A percentile compares a stretch with the other conserved stretches of the same genome.
Conservation (phyloP, 768 basidiomycete species). For the Cyathus striatus region DNA sequence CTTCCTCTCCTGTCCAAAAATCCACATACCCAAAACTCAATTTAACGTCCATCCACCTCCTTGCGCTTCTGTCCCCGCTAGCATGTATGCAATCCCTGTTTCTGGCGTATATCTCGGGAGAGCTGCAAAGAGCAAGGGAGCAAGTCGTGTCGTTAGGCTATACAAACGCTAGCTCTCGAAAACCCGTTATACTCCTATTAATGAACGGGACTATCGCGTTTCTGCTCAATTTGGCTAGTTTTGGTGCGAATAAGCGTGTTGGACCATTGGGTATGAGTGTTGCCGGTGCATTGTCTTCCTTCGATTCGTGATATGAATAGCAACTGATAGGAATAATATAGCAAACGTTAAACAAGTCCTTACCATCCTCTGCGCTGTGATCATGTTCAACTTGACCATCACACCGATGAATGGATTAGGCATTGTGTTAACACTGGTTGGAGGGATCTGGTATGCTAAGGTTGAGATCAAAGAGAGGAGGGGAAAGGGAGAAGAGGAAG, state of each 20-base stretch:
- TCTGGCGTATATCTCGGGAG: conserved; percentile 76
- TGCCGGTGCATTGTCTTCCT: conserved; percentile 49
- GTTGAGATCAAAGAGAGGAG: conserved; percentile 56
- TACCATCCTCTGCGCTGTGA: conserved; percentile 80
- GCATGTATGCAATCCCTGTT: conserved; percentile 85
- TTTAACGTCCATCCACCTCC: conserved; percentile 69
- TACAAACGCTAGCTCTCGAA: conserved; percentile 49
- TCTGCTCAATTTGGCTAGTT: conserved; percentile 88
- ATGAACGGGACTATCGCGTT: conserved; percentile 89
- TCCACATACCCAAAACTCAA: conserved; percentile 22
- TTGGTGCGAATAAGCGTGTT: conserved; percentile 91
- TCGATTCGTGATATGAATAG: background rate
- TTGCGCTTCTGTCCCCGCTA: conserved; percentile 87
- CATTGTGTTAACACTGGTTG: conserved; percentile 76
- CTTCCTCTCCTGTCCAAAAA: conserved; percentile 9
- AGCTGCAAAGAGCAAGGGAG: conserved; percentile 55
- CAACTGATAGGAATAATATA: conserved; percentile 14
- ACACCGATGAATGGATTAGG: conserved; percentile 77
- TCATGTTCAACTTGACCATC: conserved; percentile 80
- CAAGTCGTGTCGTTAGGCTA: conserved; percentile 14
- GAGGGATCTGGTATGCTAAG: conserved; percentile 77
- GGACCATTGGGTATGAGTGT: conserved; percentile 91
- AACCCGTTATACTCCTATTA: too few species aligned
- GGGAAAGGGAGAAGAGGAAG: background rate
- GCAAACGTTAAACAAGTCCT: conserved; percentile 93